Percentiles rank a stretch among this genome's conserved stretches.
These are phyloP conservation scores for Fagopyrum esculentum DNA, from an alignment of 148 eudicot species.

Conservation along the genomic window DNA sequence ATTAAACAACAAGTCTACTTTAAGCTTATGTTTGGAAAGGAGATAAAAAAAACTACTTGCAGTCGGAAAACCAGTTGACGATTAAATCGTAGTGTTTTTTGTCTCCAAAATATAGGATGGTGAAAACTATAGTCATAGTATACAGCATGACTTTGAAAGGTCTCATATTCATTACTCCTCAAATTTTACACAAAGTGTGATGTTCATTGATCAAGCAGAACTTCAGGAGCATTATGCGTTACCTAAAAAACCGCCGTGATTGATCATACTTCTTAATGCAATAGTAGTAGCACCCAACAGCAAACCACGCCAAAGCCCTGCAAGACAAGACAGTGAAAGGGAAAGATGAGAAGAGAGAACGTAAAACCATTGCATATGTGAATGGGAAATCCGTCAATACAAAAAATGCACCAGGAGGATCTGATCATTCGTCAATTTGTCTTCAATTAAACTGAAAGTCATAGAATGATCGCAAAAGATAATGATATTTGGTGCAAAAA, in stretches of 20 bases:
- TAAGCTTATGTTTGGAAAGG: too few species aligned
- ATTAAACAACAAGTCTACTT: background rate
- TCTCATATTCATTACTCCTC: background rate
- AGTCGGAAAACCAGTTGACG: too few species aligned
- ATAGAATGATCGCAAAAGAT: background rate
- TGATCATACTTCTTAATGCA: constrained; percentile 91
- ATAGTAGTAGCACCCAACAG: constrained; percentile 97
- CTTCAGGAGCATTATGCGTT: constrained; percentile 2
- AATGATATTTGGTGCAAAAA: background rate
- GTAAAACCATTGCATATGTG: background rate
- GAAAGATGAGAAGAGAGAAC: background rate
- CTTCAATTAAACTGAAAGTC: background rate
- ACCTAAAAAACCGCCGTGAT: constrained; percentile 95
- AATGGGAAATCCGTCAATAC: background rate
- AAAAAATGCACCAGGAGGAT: background rate
- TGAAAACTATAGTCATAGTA: background rate
- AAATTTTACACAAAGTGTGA: background rate
- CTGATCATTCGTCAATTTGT: background rate
- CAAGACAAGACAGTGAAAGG: constrained; percentile 14
- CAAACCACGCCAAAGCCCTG: constrained; percentile 98
- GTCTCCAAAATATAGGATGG: too few species aligned
- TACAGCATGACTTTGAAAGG: background rate
- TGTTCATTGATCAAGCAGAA: background rate
- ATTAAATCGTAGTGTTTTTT: too few species aligned
- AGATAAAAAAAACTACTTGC: too few species aligned